Percentiles rank a stretch among this genome's conserved stretches.
Conservation (phyloP, 805 yeast genomes). For the Pichia paraexigua region DNA sequence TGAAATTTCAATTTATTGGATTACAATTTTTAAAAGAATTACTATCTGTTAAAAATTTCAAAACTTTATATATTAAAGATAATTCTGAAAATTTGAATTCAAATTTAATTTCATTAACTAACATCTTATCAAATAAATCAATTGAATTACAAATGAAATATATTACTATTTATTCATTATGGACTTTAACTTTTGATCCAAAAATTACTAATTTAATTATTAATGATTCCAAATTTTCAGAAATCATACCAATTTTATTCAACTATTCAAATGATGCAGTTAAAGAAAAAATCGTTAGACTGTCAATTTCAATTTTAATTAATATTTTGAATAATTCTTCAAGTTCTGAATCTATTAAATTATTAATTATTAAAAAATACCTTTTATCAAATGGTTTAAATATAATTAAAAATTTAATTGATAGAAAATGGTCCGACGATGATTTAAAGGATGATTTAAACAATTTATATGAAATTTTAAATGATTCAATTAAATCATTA, state of each 20-base stretch:
- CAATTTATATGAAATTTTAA: conserved; percentile 49
- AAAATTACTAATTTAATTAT: conserved; percentile 30
- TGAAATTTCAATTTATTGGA: conserved; percentile 50
- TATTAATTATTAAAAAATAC: conserved; percentile 52
- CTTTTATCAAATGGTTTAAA: conserved; percentile 68
- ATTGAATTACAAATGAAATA: conserved; percentile 77
- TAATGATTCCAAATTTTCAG: conserved; percentile 44
- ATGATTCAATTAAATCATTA: conserved; percentile 65
- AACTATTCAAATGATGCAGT: conserved; percentile 68
- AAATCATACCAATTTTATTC: conserved; percentile 44
- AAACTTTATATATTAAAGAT: conserved; percentile 42
- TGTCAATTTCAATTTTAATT: conserved; percentile 67
- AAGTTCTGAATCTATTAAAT: conserved; percentile 28
- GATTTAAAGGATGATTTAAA: conserved; percentile 73
- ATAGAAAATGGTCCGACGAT: conserved; percentile 91
- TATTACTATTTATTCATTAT: conserved; percentile 63
- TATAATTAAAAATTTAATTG: conserved; percentile 59
- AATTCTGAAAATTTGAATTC: conserved; percentile 22
- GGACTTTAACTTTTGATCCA: conserved; percentile 79
- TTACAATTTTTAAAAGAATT: conserved; percentile 61
- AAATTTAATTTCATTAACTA: conserved; percentile 42
- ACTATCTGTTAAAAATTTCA: conserved; percentile 44
- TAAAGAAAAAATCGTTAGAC: conserved; percentile 84
- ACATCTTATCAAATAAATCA: conserved; percentile 35
- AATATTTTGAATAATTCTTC: conserved; percentile 39